Evolutionary conservation across 2,329 filamentous ascomycete species (phyloP).

Genomic region (Verticillium longisporum): DNA sequence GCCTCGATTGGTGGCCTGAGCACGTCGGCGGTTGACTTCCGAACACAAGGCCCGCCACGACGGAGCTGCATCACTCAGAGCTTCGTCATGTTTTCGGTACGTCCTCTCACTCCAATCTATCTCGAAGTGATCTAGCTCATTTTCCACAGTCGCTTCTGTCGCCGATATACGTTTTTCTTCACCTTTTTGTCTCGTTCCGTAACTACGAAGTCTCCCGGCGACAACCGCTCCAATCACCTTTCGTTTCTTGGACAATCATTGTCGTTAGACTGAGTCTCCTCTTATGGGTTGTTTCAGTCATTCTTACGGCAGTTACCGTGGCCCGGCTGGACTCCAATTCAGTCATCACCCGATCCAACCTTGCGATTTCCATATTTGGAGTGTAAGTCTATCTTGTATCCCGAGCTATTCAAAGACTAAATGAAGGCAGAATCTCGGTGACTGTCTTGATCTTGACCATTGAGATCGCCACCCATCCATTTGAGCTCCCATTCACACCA

Average conservation of each 20-base stretch:
- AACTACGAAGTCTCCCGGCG: slow-evolving; percentile 14
- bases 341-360: slow-evolving; percentile 13
- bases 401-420: slow-evolving; percentile 4
- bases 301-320: slow-evolving; percentile 17
- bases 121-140: neutral
- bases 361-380: slow-evolving; percentile 18
- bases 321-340: slow-evolving; percentile 14
- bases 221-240: slow-evolving; percentile 17
- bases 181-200: slow-evolving; percentile 18
- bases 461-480: slow-evolving; percentile 14
- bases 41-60: slow-evolving; percentile 3
- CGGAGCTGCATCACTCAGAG: slow-evolving; percentile 11
- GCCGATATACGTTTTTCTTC: slow-evolving; percentile 21
- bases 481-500: slow-evolving; percentile 15
- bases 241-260: slow-evolving; percentile 22
- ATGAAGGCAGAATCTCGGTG: neutral
- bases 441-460: slow-evolving; percentile 12
- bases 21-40: slow-evolving; percentile 10
- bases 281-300: slow-evolving; percentile 19
- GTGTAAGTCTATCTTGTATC: slow-evolving; percentile 11
- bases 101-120: neutral
- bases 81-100: slow-evolving; percentile 11
- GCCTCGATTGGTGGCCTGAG: slow-evolving; percentile 9
- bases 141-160: slow-evolving; percentile 18
- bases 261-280: slow-evolving; percentile 17